phyloP scores from a whole-genome alignment of 1,284 basidiomycete species.

The Inonotus hispidus region DNA sequence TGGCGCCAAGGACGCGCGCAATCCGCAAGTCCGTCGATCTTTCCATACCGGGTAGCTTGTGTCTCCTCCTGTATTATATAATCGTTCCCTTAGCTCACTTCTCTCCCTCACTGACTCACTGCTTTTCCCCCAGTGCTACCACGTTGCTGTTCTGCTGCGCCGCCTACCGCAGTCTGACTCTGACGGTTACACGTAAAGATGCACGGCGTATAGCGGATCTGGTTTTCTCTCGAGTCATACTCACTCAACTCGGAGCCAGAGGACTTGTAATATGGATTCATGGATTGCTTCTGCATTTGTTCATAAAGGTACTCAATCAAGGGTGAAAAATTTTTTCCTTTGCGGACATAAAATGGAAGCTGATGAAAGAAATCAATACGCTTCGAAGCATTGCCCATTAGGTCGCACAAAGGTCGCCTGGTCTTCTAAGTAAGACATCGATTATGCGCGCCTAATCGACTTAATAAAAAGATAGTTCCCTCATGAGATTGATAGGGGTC shows the following conservation, averaged over 20 bases:
- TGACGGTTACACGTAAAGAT: background rate
- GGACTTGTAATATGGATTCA: background rate
- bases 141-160: background rate
- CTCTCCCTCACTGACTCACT: too few species aligned
- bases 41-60: background rate
- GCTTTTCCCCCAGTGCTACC: background rate
- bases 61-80: background rate
- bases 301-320: background rate
- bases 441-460: background rate
- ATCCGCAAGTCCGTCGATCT: background rate
- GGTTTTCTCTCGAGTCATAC: constrained; percentile 1
- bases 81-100: background rate
- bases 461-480: background rate
- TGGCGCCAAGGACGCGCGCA: background rate
- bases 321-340: background rate
- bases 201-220: background rate
- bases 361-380: too few species aligned
- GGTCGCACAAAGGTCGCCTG: too few species aligned
- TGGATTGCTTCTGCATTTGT: background rate
- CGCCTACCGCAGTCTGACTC: background rate
- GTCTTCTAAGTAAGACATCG: too few species aligned
- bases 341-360: background rate
- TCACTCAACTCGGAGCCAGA: background rate
- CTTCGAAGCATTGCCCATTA: too few species aligned
- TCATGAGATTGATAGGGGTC: background rate